Evolutionary conservation across 179 eudicot genomes (phyloP).

Genomic region (Spergularia azorica): DNA sequence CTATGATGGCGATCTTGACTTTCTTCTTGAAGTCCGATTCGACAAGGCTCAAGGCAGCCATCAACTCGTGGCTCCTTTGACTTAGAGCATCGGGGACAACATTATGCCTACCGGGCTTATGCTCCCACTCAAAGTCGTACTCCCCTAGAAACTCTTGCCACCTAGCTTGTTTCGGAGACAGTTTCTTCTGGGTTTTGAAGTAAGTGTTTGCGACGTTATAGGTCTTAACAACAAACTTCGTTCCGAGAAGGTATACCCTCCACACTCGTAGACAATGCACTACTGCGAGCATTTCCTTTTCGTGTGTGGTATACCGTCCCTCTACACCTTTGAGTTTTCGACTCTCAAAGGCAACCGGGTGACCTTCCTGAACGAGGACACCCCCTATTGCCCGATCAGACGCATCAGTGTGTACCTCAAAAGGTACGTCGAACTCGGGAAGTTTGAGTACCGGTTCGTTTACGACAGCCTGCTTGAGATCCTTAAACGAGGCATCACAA

Average conservation of each 20-base stretch:
- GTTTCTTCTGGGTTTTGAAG: not conserved
- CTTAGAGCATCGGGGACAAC: slow-evolving; percentile 11
- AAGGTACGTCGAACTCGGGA: not conserved
- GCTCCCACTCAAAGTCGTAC: not conserved
- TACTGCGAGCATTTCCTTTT: slow-evolving; percentile 2
- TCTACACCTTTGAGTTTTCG: not conserved
- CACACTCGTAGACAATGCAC: not conserved
- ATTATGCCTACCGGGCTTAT: slow-evolving; percentile 2
- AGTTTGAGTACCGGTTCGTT: not conserved
- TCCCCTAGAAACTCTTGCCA: slow-evolving; percentile 11
- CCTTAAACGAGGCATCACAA: not conserved
- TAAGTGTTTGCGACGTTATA: slow-evolving; percentile 1
- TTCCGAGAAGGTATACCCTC: not conserved
- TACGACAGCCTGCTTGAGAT: not conserved
- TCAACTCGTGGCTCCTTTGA: not conserved
- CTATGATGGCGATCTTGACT: too few species aligned
- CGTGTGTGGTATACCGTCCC: not conserved
- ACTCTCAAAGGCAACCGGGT: not conserved
- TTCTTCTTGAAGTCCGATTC: not conserved
- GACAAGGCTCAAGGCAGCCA: not conserved
- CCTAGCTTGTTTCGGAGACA: slow-evolving; percentile 3
- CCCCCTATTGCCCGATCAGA: not conserved
- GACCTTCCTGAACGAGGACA: not conserved
- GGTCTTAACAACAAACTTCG: not conserved
- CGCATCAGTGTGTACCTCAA: slow-evolving; percentile 3